Evolutionary conservation across 257 asterid genomes (phyloP), one percentile per base, ranked within the genome.

Genomic region (Prunella vulgaris): DNA sequence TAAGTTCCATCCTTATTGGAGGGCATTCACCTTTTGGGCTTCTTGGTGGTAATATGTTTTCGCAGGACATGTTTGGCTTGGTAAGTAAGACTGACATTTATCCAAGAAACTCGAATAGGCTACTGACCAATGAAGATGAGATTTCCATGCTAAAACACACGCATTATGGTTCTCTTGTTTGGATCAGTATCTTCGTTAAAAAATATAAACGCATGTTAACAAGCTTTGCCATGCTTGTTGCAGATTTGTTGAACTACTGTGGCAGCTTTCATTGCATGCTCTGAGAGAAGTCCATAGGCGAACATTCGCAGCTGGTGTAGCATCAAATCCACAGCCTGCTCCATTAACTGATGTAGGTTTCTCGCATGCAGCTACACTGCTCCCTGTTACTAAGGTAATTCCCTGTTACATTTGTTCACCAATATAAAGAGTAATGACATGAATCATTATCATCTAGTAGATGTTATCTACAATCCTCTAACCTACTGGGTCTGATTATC

Each of bases 201-300:
- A 22, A 42, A 46, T 35, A 30, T 58, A 58, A 60, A 40, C 18
- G 30, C 64, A 5, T 61, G 22, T 20, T 51, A 61, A 46, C 73
- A 35, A 66, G 51, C 51, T 12, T 64, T 62, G 27, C 13, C 62
- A 15, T 82, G 42, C 73, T 67, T 24, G 63, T 52, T 83, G 77
- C 96, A 93, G 99, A 78, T 93, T 93, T 20, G 96, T 93, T 42
- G 99, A 93, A 74, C 95, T 93, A 66, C 70, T 93, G 60, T 93
- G 99, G 99, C 99, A 93, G 82, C 97, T 93, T 75, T 93, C 99
- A 38, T 72, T 93, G 84, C 99, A 93, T 81, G 99, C 99, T 77
- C 71, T 90, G 82, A 85, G 99, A 77, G 99, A 93, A 79, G 99
- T 94, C 73, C 97, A 94, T 73, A 81, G 95, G 81, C 85, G 99